Conservation (phyloP, 1,139 yeast species). For the Hanseniaspora sp. region DNA sequence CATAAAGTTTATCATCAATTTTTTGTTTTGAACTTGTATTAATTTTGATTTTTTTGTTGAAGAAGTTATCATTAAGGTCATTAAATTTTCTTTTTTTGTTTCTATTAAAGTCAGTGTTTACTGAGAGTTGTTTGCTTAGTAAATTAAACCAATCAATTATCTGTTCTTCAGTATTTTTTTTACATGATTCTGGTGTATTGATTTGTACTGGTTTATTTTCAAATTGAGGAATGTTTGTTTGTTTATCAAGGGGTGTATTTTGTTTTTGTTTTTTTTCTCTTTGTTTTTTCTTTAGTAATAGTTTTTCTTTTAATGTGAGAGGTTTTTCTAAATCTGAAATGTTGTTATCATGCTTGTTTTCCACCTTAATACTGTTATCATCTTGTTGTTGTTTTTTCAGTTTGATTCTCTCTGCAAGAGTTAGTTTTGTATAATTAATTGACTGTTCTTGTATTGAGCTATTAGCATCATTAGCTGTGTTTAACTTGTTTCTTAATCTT, state of each 20-base stretch:
- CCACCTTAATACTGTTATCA: not conserved
- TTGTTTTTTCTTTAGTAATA: not conserved
- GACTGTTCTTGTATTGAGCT: not conserved
- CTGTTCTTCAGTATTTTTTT: not conserved
- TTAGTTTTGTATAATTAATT: not conserved
- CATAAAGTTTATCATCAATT: slow-evolving; percentile 20
- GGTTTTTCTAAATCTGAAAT: not conserved
- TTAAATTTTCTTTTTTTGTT: not conserved
- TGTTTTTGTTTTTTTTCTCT: not conserved
- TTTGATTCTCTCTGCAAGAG: slow-evolving; percentile 10
- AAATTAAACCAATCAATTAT: not conserved
- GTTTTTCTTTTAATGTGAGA: slow-evolving; percentile 1
- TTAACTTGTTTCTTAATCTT: not conserved
- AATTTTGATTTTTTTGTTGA: not conserved
- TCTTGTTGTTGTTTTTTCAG: slow-evolving; percentile 3
- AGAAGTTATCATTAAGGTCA: not conserved
- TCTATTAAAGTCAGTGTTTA: not conserved
- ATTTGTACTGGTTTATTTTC: no score
- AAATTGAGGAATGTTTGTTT: not conserved
- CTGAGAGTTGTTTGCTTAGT: not conserved
- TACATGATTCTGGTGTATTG: no score
- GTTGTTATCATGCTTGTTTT: not conserved
- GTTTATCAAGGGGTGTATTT: not conserved
- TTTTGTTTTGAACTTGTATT: not conserved
- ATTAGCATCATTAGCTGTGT: not conserved